Percentiles rank a stretch among this genome's conserved stretches.
These are phyloP conservation scores for Pochonia chlamydosporia DNA, from an alignment of 2,329 filamentous ascomycete species.

Conservation along the genomic window DNA sequence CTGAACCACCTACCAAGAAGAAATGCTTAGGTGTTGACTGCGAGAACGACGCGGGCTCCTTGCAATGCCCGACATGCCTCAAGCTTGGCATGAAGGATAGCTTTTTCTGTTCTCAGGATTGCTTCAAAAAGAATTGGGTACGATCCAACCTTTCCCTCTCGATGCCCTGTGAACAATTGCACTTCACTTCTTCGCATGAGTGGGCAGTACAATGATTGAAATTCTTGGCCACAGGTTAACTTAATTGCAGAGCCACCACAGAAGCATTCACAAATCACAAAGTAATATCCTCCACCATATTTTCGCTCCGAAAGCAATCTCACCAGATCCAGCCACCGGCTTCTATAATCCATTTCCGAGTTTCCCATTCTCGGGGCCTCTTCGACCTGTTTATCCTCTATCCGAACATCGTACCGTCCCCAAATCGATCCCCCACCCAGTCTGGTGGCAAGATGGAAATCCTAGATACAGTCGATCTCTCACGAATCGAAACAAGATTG, in stretches of 20 bases:
- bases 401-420: conserved; percentile 69
- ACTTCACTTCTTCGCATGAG: too few species aligned
- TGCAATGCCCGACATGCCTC: conserved; percentile 93
- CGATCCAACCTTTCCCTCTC: conserved; percentile 17
- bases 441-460: conserved; percentile 83
- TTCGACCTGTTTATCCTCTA: conserved; percentile 84
- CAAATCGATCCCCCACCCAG: conserved; percentile 73
- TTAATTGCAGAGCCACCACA: conserved; percentile 65
- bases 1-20: conserved; percentile 49
- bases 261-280: conserved; percentile 64
- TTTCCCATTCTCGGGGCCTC: conserved; percentile 72
- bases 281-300: conserved; percentile 68
- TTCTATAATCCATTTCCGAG: conserved; percentile 88
- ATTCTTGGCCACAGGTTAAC: too few species aligned
- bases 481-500: conserved; percentile 71
- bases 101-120: conserved; percentile 97
- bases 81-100: conserved; percentile 83
- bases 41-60: conserved; percentile 72
- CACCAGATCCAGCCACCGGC: conserved; percentile 86
- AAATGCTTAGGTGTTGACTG: conserved; percentile 81
- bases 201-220: too few species aligned
- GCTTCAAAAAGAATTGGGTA: conserved; percentile 99
- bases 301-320: conserved; percentile 73
- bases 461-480: conserved; percentile 55
- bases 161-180: too few species aligned